Percentiles rank a stretch among this genome's conserved stretches.
Evolutionary conservation across 345 rosid genomes (phyloP).

Genomic region (Salix koriyanagi): DNA sequence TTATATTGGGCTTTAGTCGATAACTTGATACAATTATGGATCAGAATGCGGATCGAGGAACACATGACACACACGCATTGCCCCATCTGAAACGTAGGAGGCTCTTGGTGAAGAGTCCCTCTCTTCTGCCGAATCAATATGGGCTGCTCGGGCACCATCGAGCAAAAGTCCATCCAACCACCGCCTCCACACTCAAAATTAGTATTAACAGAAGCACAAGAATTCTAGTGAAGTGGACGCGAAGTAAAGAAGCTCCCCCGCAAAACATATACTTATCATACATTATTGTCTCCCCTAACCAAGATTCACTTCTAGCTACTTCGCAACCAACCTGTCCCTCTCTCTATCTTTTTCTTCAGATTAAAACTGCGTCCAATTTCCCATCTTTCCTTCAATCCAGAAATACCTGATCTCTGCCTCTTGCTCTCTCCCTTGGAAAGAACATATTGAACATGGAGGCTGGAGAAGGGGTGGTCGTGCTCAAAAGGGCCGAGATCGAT

Average conservation of each 20-base stretch:
- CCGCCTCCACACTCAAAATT: neutral
- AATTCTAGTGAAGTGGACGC: conserved; percentile 60
- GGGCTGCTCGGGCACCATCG: neutral
- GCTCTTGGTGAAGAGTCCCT: conserved; percentile 28
- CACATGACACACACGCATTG: neutral
- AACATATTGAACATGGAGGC: conserved; percentile 20
- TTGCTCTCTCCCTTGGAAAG: conserved; percentile 1
- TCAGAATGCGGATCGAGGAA: neutral
- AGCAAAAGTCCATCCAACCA: neutral
- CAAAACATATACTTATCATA: conserved; percentile 20
- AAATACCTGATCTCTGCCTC: neutral
- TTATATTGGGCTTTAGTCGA: neutral
- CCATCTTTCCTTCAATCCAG: conserved; percentile 8
- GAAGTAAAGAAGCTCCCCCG: conserved; percentile 47
- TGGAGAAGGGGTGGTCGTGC: conserved; percentile 17
- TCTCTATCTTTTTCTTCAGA: neutral
- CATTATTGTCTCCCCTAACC: conserved; percentile 3
- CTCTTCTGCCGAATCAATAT: conserved; percentile 8
- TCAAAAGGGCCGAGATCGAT: conserved; percentile 68
- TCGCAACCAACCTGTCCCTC: neutral
- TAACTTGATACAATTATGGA: neutral
- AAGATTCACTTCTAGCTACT: conserved; percentile 12
- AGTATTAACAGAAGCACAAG: conserved; percentile 1
- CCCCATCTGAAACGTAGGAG: conserved; percentile 17
- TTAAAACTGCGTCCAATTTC: conserved; percentile 10